Percentiles rank a stretch among this genome's conserved stretches.
phyloP scores from a whole-genome alignment of 2,329 filamentous ascomycete genomes.

The Botryotinia calthae region DNA sequence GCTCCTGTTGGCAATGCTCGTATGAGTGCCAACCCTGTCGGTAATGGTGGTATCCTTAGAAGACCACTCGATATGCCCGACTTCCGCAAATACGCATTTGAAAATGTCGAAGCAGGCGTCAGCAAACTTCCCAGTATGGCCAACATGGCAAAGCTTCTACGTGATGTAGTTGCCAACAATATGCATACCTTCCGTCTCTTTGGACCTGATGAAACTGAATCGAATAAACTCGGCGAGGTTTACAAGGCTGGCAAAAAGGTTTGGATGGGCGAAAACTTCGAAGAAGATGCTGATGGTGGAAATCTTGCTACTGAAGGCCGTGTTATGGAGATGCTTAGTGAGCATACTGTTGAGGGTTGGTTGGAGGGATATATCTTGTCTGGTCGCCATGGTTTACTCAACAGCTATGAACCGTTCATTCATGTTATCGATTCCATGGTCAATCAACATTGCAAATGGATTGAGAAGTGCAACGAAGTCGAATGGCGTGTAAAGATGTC shows the following conservation, averaged over 20 bases:
- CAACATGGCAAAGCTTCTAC: conserved; percentile 65
- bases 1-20: conserved; percentile 63
- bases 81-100: conserved; percentile 65
- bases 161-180: conserved; percentile 65
- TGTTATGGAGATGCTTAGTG: conserved; percentile 82
- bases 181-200: conserved; percentile 69
- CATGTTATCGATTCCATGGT: conserved; percentile 85
- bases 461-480: conserved; percentile 77
- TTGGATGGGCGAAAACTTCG: conserved; percentile 76
- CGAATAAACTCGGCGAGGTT: conserved; percentile 71
- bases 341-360: conserved; percentile 79
- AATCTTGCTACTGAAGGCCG: conserved; percentile 67
- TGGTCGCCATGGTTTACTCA: conserved; percentile 69
- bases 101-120: conserved; percentile 59
- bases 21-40: conserved; percentile 75
- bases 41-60: conserved; percentile 66
- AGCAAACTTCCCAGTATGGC: conserved; percentile 62
- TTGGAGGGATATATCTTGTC: conserved; percentile 75
- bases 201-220: conserved; percentile 77
- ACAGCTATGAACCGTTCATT: conserved; percentile 81
- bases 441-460: conserved; percentile 83
- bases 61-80: conserved; percentile 68
- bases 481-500: conserved; percentile 72
- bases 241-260: conserved; percentile 76
- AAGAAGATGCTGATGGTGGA: conserved; percentile 71